These are phyloP conservation scores for Chytridium lagenaria DNA, from an alignment of 371 early-diverging fungal species.

Conservation along the genomic window DNA sequence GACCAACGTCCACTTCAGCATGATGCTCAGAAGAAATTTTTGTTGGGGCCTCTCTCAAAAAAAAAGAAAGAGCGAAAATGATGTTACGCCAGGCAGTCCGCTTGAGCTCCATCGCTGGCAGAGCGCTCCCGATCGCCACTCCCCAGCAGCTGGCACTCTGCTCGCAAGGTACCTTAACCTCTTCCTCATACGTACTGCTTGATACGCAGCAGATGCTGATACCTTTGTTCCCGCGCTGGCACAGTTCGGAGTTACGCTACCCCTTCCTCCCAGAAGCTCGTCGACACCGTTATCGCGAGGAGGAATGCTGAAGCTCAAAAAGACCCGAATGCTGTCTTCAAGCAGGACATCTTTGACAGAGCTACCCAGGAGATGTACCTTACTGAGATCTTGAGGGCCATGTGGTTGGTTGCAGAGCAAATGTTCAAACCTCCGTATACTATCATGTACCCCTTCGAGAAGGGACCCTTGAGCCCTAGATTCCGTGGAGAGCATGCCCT, in stretches of 20 bases:
- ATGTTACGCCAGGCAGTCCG: background rate
- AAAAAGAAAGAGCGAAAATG: too few relatives aligned
- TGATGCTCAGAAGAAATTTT: too few relatives aligned
- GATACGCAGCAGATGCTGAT: background rate
- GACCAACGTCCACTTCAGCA: too few relatives aligned
- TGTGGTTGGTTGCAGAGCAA: constrained; percentile 90
- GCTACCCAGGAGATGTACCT: constrained; percentile 84
- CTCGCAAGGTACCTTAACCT: too few relatives aligned
- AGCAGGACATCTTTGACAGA: constrained; percentile 67
- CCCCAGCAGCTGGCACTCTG: background rate
- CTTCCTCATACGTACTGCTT: too few relatives aligned
- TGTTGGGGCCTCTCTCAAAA: too few relatives aligned
- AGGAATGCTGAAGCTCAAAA: constrained; percentile 3
- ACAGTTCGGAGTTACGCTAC: background rate
- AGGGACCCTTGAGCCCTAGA: constrained; percentile 90
- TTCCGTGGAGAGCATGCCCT: constrained; percentile 98
- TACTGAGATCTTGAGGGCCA: constrained; percentile 91
- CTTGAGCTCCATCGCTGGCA: background rate
- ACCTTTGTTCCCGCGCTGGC: background rate
- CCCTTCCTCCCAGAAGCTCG: background rate
- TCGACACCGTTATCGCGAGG: constrained; percentile 17
- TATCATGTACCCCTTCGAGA: constrained; percentile 95
- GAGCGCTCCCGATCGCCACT: background rate
- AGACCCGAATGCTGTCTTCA: constrained; percentile 13
- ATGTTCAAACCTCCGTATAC: constrained; percentile 97